Evolutionary conservation across 768 basidiomycete species (phyloP).

Genomic region (Melanogaster broomeanus): DNA sequence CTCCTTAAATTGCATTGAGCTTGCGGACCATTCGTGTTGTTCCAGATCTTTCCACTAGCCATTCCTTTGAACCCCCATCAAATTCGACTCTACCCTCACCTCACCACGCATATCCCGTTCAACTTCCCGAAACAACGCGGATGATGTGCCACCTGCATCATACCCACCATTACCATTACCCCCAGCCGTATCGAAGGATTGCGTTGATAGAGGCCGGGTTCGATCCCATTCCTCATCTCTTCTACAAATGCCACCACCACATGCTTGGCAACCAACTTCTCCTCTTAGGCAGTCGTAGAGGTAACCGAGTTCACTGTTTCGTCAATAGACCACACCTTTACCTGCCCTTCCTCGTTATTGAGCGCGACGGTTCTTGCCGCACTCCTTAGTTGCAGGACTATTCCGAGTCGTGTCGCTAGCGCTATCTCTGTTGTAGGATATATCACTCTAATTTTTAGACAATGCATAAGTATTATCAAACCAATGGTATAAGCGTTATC

Average conservation of each 20-base stretch:
- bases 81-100: not conserved
- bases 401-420: no score
- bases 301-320: not conserved
- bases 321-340: not conserved
- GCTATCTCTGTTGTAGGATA: no score
- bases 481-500: no score
- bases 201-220: not conserved
- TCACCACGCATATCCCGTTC: not conserved
- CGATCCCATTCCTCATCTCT: not conserved
- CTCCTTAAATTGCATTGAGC: not conserved
- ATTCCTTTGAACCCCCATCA: not conserved
- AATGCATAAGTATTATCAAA: no score
- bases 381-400: no score
- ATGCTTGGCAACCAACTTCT: not conserved
- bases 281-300: not conserved
- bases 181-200: slow-evolving; percentile 2
- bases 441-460: no score
- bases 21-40: not conserved
- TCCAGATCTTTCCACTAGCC: not conserved
- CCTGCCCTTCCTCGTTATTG: no score
- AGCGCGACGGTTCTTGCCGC: no score
- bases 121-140: not conserved
- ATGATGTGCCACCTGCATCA: not conserved
- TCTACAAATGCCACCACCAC: not conserved
- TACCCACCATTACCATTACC: slow-evolving; percentile 11